Conservation (phyloP, 2,329 filamentous ascomycete genomes). For the Elsinoe fawcettii region DNA sequence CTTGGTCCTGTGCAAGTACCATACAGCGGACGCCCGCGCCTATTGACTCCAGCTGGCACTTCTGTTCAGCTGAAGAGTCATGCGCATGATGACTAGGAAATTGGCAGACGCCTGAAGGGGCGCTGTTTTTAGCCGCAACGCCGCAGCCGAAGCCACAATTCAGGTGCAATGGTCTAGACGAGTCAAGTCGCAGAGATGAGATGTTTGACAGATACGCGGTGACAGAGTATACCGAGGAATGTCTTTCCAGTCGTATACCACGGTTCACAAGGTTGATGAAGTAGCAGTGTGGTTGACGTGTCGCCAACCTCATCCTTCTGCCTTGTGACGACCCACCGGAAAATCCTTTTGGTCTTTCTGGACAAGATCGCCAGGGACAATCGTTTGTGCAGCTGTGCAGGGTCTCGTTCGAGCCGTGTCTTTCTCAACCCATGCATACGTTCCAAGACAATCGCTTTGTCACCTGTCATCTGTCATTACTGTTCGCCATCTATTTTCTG, state of each 20-base stretch:
- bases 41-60: too few relatives aligned
- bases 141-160: neutral
- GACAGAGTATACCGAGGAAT: neutral
- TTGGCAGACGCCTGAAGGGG: neutral
- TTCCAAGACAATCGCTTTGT: neutral
- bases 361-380: slow-evolving; percentile 6
- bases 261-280: neutral
- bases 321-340: neutral
- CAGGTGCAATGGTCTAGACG: neutral
- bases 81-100: neutral
- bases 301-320: neutral
- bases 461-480: neutral
- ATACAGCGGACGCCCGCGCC: too few relatives aligned
- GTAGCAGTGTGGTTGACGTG: neutral
- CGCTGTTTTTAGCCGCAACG: slow-evolving; percentile 1
- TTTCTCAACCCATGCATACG: neutral
- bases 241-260: too few relatives aligned
- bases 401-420: neutral
- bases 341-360: neutral
- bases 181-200: neutral
- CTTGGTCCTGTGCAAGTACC: too few relatives aligned
- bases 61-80: neutral
- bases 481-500: neutral
- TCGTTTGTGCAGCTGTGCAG: neutral
- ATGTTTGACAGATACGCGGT: neutral